A percentile compares a stretch with the other conserved stretches of the same genome.
phyloP scores from a whole-genome alignment of 2,329 filamentous ascomycete species.

The Cladophialophora carrionii region DNA sequence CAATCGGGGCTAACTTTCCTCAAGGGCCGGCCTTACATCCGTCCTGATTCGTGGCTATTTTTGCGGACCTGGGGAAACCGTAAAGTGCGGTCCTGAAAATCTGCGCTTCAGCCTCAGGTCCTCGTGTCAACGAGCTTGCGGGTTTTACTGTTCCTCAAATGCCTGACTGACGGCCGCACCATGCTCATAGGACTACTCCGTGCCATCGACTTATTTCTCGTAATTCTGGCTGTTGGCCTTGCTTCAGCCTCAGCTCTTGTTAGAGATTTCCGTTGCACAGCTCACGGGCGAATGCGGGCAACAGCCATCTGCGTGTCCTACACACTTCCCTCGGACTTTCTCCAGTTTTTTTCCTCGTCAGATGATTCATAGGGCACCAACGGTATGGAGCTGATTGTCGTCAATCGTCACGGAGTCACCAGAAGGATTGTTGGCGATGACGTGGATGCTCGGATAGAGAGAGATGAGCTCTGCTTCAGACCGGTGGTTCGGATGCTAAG shows the following conservation, averaged over 20 bases:
- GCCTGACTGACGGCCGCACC: not conserved
- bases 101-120: conserved; percentile 23
- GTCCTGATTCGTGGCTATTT: conserved; percentile 28
- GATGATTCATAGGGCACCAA: not conserved
- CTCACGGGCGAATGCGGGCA: not conserved
- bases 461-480: conserved; percentile 10
- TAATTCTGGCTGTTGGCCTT: conserved; percentile 2
- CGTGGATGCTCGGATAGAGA: conserved; percentile 8
- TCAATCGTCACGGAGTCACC: not conserved
- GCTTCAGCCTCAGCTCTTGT: conserved; percentile 8
- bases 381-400: not conserved
- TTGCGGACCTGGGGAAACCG: conserved; percentile 27
- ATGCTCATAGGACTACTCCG: not conserved
- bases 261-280: not conserved
- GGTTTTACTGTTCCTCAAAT: not conserved
- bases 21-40: not conserved
- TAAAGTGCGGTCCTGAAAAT: conserved; percentile 13
- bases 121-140: not conserved
- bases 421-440: not conserved
- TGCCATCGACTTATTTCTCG: not conserved
- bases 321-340: not conserved
- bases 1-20: conserved; percentile 15
- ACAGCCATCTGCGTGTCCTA: conserved; percentile 4
- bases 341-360: not conserved
- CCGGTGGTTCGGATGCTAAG: conserved; percentile 14